phyloP scores from a whole-genome alignment of 345 rosid genomes.

The Gossypium ekmanianum region DNA sequence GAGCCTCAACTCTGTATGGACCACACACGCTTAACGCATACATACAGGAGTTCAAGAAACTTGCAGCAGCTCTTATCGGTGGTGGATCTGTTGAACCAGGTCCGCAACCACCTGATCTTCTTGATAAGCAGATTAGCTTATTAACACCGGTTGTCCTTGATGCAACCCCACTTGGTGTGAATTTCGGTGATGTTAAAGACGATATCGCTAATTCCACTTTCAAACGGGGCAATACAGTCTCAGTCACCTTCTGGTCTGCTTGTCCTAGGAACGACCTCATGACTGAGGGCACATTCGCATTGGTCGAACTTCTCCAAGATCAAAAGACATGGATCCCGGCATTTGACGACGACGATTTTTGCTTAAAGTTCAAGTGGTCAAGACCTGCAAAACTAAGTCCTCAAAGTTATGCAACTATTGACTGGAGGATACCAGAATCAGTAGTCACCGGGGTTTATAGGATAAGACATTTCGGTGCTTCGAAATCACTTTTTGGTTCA shows the following conservation, averaged over 20 bases:
- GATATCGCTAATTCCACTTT: conserved; percentile 70
- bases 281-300: conserved; percentile 83
- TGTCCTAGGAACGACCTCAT: conserved; percentile 85
- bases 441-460: conserved; percentile 64
- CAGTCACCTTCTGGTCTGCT: conserved; percentile 80
- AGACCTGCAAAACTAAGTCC: conserved; percentile 63
- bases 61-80: conserved; percentile 52
- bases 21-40: conserved; percentile 81
- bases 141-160: conserved; percentile 69
- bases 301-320: conserved; percentile 63
- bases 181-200: conserved; percentile 66
- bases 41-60: conserved; percentile 82
- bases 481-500: conserved; percentile 61
- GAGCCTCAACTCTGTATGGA: conserved; percentile 83
- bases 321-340: conserved; percentile 60
- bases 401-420: conserved; percentile 59
- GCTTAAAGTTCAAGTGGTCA: conserved; percentile 78
- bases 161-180: conserved; percentile 51
- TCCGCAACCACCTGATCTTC: conserved; percentile 70
- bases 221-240: conserved; percentile 49
- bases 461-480: conserved; percentile 79
- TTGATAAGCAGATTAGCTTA: conserved; percentile 62
- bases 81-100: conserved; percentile 48
- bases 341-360: conserved; percentile 85
- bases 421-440: conserved; percentile 67